phyloP scores from a whole-genome alignment of 2,329 filamentous ascomycete species.

The Aspergillus vadensis region DNA sequence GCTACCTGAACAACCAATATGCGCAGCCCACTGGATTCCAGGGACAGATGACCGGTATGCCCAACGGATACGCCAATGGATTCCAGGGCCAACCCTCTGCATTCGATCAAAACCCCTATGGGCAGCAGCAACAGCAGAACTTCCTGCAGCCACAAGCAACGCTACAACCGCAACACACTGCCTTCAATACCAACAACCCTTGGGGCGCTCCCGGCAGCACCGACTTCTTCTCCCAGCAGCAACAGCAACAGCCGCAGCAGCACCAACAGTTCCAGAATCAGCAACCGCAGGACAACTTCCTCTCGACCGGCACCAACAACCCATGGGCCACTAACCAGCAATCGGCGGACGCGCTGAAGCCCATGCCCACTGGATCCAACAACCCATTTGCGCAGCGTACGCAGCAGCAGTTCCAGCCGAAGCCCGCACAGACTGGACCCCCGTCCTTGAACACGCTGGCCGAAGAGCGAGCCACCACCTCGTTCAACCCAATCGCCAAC shows the following conservation, averaged over 20 bases:
- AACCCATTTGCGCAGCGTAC: conserved; percentile 83
- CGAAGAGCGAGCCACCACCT: conserved; percentile 77
- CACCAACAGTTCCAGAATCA: conserved; percentile 45
- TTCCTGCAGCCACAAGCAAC: conserved; percentile 54
- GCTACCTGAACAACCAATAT: conserved; percentile 68
- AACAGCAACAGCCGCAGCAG: conserved; percentile 43
- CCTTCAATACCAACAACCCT: conserved; percentile 59
- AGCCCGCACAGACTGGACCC: conserved; percentile 57
- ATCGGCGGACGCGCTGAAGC: conserved; percentile 66
- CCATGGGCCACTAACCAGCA: conserved; percentile 75
- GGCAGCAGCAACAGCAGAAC: conserved; percentile 42
- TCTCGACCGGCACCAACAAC: conserved; percentile 86
- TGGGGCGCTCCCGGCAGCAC: conserved; percentile 46
- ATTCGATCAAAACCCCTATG: conserved; percentile 61
- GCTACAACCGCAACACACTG: conserved; percentile 61
- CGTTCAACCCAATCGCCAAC: conserved; percentile 58
- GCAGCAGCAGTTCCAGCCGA: conserved; percentile 54
- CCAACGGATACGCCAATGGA: conserved; percentile 69
- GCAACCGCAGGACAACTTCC: conserved; percentile 60
- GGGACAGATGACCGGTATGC: conserved; percentile 63
- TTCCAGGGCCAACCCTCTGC: conserved; percentile 69
- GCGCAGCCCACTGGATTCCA: conserved; percentile 76
- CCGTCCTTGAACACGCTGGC: conserved; percentile 74
- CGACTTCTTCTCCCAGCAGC: conserved; percentile 53
- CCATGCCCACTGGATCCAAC: conserved; percentile 91